Evolutionary conservation across 208 protist species (phyloP).

Genomic region (Porcisia deanei): DNA sequence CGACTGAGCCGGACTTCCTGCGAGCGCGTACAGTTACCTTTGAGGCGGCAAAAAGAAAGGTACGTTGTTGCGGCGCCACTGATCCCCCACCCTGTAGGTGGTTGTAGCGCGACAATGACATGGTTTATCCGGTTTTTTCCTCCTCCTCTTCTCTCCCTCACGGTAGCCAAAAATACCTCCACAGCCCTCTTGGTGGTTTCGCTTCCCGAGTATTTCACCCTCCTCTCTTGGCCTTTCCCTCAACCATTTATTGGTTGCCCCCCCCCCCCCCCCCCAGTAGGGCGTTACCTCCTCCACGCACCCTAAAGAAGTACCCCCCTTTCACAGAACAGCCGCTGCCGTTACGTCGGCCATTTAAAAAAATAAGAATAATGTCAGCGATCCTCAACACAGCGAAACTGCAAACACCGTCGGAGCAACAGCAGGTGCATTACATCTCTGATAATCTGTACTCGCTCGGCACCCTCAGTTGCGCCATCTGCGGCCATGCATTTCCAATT

Average conservation of each 20-base stretch:
- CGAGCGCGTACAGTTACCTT: neutral
- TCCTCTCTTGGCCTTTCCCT: neutral
- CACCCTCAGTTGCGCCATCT: constrained; percentile 65
- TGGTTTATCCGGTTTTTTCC: neutral
- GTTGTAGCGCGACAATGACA: neutral
- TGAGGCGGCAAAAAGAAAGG: neutral
- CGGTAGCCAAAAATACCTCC: neutral
- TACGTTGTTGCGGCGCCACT: neutral
- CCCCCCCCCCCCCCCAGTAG: no score
- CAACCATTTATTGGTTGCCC: neutral
- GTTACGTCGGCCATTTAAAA: neutral
- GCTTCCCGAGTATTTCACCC: no score
- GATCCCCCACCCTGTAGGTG: neutral
- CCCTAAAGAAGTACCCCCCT: neutral
- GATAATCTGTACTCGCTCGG: constrained; percentile 59
- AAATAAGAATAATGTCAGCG: constrained; percentile 8
- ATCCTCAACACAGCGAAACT: constrained; percentile 9
- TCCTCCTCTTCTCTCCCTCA: no score
- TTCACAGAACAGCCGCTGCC: neutral
- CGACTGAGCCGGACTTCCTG: neutral
- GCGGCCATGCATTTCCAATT: constrained; percentile 60
- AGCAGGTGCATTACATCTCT: constrained; percentile 47
- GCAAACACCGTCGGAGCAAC: constrained; percentile 26
- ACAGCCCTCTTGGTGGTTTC: neutral
- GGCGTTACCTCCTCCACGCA: no score